Percentiles rank a stretch among this genome's conserved stretches.
These are phyloP conservation scores for Klebsormidium nitens DNA, from an alignment of 139 green algal species.

Conservation along the genomic window DNA sequence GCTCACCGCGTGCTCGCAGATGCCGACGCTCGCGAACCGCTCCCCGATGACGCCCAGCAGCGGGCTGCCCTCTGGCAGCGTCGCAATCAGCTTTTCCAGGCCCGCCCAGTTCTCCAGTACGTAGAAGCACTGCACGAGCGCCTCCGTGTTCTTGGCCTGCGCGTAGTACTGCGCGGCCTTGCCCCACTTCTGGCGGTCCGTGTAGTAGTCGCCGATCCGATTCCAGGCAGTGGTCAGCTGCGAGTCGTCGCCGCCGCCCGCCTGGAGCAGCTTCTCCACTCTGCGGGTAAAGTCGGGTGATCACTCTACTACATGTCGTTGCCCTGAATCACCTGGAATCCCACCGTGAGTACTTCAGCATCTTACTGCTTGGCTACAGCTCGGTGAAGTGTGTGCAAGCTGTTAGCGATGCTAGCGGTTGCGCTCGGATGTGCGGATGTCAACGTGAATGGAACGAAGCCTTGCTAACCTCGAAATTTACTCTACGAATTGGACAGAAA, in stretches of 20 bases:
- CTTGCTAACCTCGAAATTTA: too few relatives aligned
- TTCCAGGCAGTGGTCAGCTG: slow-evolving; percentile 58
- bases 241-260: slow-evolving; percentile 49
- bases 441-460: too few relatives aligned
- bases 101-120: slow-evolving; percentile 62
- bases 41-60: slow-evolving; percentile 59
- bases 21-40: slow-evolving; percentile 64
- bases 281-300: neutral
- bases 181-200: slow-evolving; percentile 61
- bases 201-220: slow-evolving; percentile 75
- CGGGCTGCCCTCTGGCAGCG: slow-evolving; percentile 55
- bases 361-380: too few relatives aligned
- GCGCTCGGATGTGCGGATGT: too few relatives aligned
- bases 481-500: too few relatives aligned
- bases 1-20: slow-evolving; percentile 64
- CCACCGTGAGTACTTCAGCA: too few relatives aligned
- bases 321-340: too few relatives aligned
- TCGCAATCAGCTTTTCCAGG: slow-evolving; percentile 54
- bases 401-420: too few relatives aligned
- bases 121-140: slow-evolving; percentile 69
- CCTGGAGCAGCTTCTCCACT: slow-evolving; percentile 58
- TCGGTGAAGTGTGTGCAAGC: too few relatives aligned
- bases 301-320: too few relatives aligned
- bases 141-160: slow-evolving; percentile 64
- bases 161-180: slow-evolving; percentile 71